Percentiles rank a stretch among this genome's conserved stretches.
Evolutionary conservation across 2,329 filamentous ascomycete genomes (phyloP).

Genomic region (Cryphonectria parasitica): DNA sequence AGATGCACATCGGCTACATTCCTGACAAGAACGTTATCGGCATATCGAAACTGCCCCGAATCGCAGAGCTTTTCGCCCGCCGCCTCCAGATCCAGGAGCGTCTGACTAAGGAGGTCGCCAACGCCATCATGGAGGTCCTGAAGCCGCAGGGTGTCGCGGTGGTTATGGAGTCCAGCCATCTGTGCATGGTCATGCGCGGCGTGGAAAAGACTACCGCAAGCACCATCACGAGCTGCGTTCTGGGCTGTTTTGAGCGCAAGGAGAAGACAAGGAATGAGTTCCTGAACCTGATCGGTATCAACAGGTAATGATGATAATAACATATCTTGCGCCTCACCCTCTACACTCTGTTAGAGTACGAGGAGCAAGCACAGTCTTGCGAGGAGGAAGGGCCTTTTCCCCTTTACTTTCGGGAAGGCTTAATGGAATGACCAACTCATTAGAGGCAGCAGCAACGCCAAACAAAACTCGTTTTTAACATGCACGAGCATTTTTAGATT

Average conservation of each 20-base stretch:
- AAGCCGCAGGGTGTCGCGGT: constrained; percentile 95
- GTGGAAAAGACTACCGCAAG: constrained; percentile 86
- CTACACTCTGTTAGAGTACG: not conserved
- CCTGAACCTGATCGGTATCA: constrained; percentile 74
- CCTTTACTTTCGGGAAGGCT: no score
- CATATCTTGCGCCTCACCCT: not conserved
- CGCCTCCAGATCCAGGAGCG: constrained; percentile 95
- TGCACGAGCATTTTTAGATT: constrained; percentile 23
- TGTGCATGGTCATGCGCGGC: constrained; percentile 99
- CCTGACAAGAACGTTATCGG: constrained; percentile 89
- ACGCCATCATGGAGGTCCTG: constrained; percentile 90
- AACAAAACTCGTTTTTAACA: constrained; percentile 11
- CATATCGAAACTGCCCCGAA: constrained; percentile 91
- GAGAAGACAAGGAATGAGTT: constrained; percentile 97
- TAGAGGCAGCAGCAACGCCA: constrained; percentile 26
- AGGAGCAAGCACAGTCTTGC: not conserved
- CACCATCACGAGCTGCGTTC: constrained; percentile 95
- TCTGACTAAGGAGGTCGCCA: constrained; percentile 92
- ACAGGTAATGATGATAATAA: constrained; percentile 40
- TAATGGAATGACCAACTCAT: constrained; percentile 29
- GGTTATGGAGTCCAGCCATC: constrained; percentile 94
- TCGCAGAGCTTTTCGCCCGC: constrained; percentile 95
- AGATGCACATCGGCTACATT: constrained; percentile 99
- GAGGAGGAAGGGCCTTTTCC: not conserved
- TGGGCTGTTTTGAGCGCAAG: constrained; percentile 92